These are phyloP conservation scores for Rostrohypoxylon terebratum DNA, from an alignment of 495 filamentous ascomycete species.

Conservation along the genomic window DNA sequence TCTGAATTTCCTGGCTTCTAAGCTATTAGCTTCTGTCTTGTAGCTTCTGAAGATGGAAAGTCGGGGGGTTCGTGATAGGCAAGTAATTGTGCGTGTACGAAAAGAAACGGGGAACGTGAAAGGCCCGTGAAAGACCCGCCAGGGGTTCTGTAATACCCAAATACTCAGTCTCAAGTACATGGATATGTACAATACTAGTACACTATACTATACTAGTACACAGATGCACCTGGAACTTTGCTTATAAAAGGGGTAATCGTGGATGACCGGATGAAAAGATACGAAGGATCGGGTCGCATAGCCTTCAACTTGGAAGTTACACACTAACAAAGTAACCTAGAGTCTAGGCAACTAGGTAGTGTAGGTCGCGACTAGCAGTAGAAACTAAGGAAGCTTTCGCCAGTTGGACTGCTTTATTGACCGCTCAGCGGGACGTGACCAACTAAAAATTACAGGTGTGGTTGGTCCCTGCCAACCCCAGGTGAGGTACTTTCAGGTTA, in stretches of 20 bases:
- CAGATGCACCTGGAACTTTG: constrained; percentile 22
- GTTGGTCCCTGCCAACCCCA: constrained; percentile 12
- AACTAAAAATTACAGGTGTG: constrained; percentile 37
- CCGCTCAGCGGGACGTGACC: constrained; percentile 9
- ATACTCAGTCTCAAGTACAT: too few relatives aligned
- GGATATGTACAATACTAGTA: too few relatives aligned
- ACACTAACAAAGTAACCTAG: too few relatives aligned
- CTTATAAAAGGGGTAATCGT: constrained; percentile 15
- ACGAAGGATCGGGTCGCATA: constrained; percentile 42
- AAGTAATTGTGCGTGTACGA: constrained; percentile 11
- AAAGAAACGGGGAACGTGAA: constrained; percentile 7
- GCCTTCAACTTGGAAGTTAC: neutral
- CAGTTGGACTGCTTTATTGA: constrained; percentile 11
- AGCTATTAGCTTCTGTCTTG: neutral
- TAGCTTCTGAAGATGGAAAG: neutral
- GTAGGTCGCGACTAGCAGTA: neutral
- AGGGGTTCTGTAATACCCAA: constrained; percentile 22
- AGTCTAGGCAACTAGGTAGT: too few relatives aligned
- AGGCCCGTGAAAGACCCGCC: constrained; percentile 9
- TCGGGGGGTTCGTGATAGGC: constrained; percentile 6
- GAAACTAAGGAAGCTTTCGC: constrained; percentile 3
- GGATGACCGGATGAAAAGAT: constrained; percentile 11
- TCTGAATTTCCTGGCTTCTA: neutral
- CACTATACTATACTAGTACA: too few relatives aligned
- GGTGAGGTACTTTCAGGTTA: constrained; percentile 10